phyloP scores from a whole-genome alignment of 2,329 filamentous ascomycete genomes.

The Pestalotiopsis sp. region DNA sequence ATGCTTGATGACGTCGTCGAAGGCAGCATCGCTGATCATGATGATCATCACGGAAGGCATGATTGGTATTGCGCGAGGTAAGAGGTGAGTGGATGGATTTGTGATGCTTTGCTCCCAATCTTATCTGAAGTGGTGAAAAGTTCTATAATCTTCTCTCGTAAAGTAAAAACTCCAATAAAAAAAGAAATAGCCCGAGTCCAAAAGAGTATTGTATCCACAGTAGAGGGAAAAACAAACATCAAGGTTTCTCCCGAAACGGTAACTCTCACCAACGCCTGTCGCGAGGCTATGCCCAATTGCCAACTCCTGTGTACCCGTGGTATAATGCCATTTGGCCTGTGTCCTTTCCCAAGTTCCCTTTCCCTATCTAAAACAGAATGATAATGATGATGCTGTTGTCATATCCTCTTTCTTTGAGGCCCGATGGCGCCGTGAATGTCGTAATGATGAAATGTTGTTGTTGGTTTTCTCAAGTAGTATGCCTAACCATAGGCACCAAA shows the following conservation, averaged over 20 bases:
- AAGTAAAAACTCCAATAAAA: not conserved
- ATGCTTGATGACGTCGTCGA: not conserved
- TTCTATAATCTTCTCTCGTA: not conserved
- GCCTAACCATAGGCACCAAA: constrained; percentile 19
- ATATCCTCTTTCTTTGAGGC: not conserved
- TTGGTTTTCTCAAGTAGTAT: not conserved
- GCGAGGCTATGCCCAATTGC: not conserved
- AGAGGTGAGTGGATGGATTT: not conserved
- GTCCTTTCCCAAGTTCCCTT: not conserved
- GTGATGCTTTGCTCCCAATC: not conserved
- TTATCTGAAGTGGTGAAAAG: not conserved
- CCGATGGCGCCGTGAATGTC: not conserved
- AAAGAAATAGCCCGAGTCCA: not conserved
- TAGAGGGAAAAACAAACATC: not conserved
- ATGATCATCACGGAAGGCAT: not conserved
- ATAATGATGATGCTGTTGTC: not conserved
- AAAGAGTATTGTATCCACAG: not conserved
- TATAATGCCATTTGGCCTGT: constrained; percentile 9
- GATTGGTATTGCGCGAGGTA: not conserved
- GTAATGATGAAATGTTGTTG: not conserved
- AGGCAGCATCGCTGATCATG: not conserved
- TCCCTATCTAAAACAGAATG: not conserved
- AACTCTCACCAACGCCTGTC: constrained; percentile 1
- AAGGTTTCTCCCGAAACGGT: not conserved
- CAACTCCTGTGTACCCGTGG: constrained; percentile 4